Base-by-base conservation (phyloP, 2,329 filamentous ascomycete genomes). In the Aciculosporium take region DNA sequence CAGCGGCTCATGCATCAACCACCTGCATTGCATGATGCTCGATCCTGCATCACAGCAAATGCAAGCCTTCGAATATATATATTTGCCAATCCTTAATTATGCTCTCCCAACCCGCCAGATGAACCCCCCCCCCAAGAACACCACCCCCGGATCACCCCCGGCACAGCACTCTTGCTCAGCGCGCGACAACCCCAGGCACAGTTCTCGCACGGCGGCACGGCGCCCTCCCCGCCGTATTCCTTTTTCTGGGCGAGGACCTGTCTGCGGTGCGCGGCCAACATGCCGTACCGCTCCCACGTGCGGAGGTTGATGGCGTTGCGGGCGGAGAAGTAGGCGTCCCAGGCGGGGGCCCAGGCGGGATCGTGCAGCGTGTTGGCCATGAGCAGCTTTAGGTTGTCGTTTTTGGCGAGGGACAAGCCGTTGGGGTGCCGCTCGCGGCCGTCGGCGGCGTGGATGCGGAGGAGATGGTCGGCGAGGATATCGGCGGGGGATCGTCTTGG, bases 261-360 rank as follows among this genome's bases (percentile, higher is more conserved):
- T 2, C 48, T 49, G 24, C 52, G 52, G n/a, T 51, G 52, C 6
- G 32, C 44, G 9, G 49, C 51, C 39, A 52, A 30, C 36, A 35
- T 44, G 25, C 48, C 47, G 31, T 59, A 59, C 1, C 42, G 33
- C 20, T 54, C 51, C 46, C 50, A 49, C 3, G 43, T 51, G n/a
- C 53, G 48, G 2, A 50, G 20, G 13, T 59, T 52, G 27, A 50
- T 30, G 15, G 40, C 24, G 6, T 45, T 48, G 1, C 33, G 43
- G 15, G 41, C 41, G 4, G n/a, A 18, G n/a, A 52, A 56, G 28
- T 52, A 48, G 2, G 42, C 23, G 23, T 57, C 53, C 53, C 53
- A 55, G 3, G 46, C 39, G 0, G 32, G 17, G 6, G 38, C 47
- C 53, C 53, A 55, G 0, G 33, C 40, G 2, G 48, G 48, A 1